Evolutionary conservation across 176 grass and related monocot species (phyloP).

Genomic region (Dactylis glomerata): DNA sequence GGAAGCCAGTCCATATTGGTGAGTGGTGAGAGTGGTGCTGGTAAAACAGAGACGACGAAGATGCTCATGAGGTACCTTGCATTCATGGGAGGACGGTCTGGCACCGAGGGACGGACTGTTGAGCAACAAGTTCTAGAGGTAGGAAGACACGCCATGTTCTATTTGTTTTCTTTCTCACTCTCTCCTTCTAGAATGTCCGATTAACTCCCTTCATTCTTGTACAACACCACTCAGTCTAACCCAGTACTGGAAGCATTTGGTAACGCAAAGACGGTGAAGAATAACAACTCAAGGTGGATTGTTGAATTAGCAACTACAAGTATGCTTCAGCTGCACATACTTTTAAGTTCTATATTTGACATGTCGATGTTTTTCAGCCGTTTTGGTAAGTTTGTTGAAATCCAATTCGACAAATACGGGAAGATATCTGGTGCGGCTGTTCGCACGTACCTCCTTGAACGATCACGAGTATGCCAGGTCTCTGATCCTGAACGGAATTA

Average conservation of each 20-base stretch:
- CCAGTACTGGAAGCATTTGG: slow-evolving; percentile 97
- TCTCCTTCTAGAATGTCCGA: neutral
- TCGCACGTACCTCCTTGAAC: slow-evolving; percentile 80
- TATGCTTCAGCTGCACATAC: neutral
- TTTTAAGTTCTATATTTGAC: neutral
- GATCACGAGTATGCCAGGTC: slow-evolving; percentile 88
- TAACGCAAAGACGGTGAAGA: slow-evolving; percentile 91
- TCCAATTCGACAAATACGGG: slow-evolving; percentile 87
- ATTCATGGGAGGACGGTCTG: slow-evolving; percentile 91
- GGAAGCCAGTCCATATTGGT: slow-evolving; percentile 92
- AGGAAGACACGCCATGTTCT: neutral
- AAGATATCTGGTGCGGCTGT: slow-evolving; percentile 96
- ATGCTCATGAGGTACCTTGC: slow-evolving; percentile 99
- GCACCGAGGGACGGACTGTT: slow-evolving; percentile 78
- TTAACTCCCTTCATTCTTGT: slow-evolving; percentile 23
- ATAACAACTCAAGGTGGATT: slow-evolving; percentile 86
- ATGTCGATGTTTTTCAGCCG: slow-evolving; percentile 41
- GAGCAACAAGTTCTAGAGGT: slow-evolving; percentile 98
- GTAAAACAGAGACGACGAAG: slow-evolving; percentile 96
- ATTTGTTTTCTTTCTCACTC: neutral
- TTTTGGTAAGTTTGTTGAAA: slow-evolving; percentile 98
- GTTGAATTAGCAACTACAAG: neutral
- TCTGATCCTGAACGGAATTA: slow-evolving; percentile 95
- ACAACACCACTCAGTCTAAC: slow-evolving; percentile 55
- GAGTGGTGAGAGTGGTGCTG: slow-evolving; percentile 95